These are phyloP conservation scores for Fomitopsis serialis DNA, from an alignment of 768 basidiomycete genomes.

Conservation along the genomic window DNA sequence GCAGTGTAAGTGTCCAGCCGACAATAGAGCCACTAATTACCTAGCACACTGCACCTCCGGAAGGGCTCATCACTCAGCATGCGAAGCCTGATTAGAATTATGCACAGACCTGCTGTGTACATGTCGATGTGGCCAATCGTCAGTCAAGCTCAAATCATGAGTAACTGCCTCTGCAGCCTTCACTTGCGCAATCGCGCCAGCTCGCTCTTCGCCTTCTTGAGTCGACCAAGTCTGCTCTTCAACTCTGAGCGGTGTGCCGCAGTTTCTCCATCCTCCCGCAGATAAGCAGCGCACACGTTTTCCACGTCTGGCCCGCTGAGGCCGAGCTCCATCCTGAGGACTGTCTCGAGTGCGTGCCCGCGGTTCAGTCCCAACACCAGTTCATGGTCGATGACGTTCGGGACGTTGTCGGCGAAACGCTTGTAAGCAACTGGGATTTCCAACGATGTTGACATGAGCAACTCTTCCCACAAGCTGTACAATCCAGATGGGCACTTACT, in stretches of 20 bases:
- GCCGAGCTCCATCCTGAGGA: conserved; percentile 43
- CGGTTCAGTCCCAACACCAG: conserved; percentile 48
- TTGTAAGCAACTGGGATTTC: conserved; percentile 34
- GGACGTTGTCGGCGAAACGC: conserved; percentile 39
- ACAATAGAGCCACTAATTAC: too few species aligned
- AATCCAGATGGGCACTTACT: conserved; percentile 34
- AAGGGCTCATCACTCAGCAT: too few species aligned
- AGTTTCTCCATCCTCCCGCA: conserved; percentile 45
- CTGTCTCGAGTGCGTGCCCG: conserved; percentile 38
- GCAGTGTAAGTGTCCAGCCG: too few species aligned
- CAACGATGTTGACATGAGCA: not conserved
- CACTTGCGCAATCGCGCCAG: conserved; percentile 20
- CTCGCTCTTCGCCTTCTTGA: conserved; percentile 41
- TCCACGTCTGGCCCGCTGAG: conserved; percentile 43
- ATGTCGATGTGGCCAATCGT: too few species aligned
- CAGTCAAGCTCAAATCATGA: too few species aligned
- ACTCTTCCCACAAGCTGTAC: not conserved
- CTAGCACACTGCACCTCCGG: too few species aligned
- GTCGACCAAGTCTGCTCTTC: conserved; percentile 43
- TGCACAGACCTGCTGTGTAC: too few species aligned
- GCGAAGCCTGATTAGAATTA: too few species aligned
- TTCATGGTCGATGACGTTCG: conserved; percentile 40
- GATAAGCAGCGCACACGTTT: conserved; percentile 42
- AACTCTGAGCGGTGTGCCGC: conserved; percentile 43
- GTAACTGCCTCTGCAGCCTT: not conserved